Percentiles rank a stretch among this genome's conserved stretches.
phyloP scores from a whole-genome alignment of 1,139 yeast species.

The Sugiyamaella pinicola region DNA sequence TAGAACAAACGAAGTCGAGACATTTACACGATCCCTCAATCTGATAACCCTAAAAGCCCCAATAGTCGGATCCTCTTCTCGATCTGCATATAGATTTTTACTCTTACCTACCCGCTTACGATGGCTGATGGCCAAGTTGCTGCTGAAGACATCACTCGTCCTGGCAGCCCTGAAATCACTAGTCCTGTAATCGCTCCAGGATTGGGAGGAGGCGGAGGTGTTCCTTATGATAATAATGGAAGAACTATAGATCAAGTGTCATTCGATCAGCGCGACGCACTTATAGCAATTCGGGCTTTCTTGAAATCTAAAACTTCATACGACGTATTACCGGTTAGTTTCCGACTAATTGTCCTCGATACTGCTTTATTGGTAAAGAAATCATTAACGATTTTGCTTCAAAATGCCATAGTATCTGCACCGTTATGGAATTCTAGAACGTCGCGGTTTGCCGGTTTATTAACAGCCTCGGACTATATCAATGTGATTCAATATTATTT shows the following conservation, averaged over 20 bases:
- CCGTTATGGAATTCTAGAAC: conserved; percentile 94
- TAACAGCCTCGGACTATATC: conserved; percentile 90
- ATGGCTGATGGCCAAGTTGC: conserved; percentile 3
- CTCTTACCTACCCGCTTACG: too few relatives aligned
- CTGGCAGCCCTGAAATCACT: conserved; percentile 13
- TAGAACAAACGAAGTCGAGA: too few relatives aligned
- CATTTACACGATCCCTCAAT: too few relatives aligned
- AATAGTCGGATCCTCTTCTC: too few relatives aligned
- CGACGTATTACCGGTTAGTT: conserved; percentile 95
- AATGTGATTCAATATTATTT: conserved; percentile 95
- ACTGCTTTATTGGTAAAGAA: conserved; percentile 89
- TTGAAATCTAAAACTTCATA: conserved; percentile 90
- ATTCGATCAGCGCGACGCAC: conserved; percentile 21
- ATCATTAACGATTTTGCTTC: conserved; percentile 84
- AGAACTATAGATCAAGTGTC: conserved; percentile 18
- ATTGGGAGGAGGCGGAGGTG: neutral
- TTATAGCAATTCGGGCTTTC: conserved; percentile 44
- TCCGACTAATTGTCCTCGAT: conserved; percentile 89
- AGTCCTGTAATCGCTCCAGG: conserved; percentile 13
- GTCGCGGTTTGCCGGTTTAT: conserved; percentile 88
- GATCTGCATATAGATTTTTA: too few relatives aligned
- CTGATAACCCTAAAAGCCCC: too few relatives aligned
- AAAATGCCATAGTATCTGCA: conserved; percentile 93
- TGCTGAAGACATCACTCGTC: conserved; percentile 8
- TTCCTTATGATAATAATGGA: neutral